Conservation (phyloP, 75 land plant genomes). For the Ceratopteris richardii region DNA sequence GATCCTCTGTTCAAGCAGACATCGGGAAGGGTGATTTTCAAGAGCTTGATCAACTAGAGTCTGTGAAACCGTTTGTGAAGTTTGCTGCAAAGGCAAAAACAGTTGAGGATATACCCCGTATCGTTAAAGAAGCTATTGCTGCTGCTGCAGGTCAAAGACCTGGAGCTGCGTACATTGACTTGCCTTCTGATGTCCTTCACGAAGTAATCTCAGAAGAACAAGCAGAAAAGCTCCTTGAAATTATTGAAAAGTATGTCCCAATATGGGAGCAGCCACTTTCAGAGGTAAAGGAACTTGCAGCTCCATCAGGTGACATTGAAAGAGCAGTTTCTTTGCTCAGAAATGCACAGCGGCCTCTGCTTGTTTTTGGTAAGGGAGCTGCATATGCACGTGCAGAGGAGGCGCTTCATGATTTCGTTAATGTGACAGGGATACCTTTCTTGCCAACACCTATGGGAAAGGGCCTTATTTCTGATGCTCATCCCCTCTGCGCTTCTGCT, state of each 20-base stretch:
- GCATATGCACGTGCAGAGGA: constrained; percentile 72
- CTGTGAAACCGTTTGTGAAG: constrained; percentile 70
- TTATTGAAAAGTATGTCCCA: constrained; percentile 19
- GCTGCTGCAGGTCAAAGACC: constrained; percentile 49
- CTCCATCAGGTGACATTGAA: constrained; percentile 21
- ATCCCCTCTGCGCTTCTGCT: constrained; percentile 75
- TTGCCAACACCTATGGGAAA: constrained; percentile 97
- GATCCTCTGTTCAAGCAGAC: constrained; percentile 70
- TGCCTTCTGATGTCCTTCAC: constrained; percentile 85
- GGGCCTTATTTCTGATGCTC: constrained; percentile 76
- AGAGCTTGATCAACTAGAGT: constrained; percentile 85
- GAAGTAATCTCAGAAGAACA: constrained; percentile 47
- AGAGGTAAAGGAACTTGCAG: not conserved
- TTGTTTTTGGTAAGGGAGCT: constrained; percentile 96
- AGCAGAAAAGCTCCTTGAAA: constrained; percentile 40
- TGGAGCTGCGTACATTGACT: constrained; percentile 74
- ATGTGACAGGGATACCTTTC: constrained; percentile 77
- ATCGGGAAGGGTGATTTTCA: constrained; percentile 89
- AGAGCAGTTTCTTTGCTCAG: constrained; percentile 52
- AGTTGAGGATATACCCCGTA: constrained; percentile 46
- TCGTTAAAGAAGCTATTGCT: constrained; percentile 41
- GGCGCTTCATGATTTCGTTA: constrained; percentile 43
- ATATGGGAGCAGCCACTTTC: constrained; percentile 1
- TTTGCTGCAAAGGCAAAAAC: constrained; percentile 46
- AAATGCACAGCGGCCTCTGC: constrained; percentile 64